phyloP scores from a whole-genome alignment of 2,329 filamentous ascomycete genomes.

The Xylaria sp. region DNA sequence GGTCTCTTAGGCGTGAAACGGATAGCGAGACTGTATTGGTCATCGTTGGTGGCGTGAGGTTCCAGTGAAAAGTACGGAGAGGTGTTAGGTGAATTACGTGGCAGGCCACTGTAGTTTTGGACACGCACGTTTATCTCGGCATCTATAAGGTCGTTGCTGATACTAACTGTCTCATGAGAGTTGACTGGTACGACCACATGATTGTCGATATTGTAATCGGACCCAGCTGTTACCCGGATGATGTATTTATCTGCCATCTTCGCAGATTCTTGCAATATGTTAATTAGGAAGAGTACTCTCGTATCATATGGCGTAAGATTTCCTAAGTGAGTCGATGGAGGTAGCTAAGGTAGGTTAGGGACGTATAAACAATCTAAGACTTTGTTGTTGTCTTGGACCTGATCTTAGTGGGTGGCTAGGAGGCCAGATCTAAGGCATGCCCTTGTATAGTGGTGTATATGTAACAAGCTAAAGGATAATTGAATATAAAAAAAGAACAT shows the following conservation, averaged over 20 bases:
- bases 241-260: conserved; percentile 78
- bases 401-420: neutral
- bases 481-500: neutral
- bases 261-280: neutral
- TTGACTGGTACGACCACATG: conserved; percentile 84
- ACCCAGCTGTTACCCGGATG: conserved; percentile 83
- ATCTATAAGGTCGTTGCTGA: conserved; percentile 72
- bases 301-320: neutral
- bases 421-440: neutral
- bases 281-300: neutral
- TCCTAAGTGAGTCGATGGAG: neutral
- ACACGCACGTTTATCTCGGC: conserved; percentile 80
- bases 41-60: conserved; percentile 71
- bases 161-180: conserved; percentile 66
- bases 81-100: conserved; percentile 72
- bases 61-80: conserved; percentile 81
- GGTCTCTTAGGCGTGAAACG: conserved; percentile 75
- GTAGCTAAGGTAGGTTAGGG: neutral
- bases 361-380: neutral
- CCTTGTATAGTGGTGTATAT: neutral
- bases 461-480: neutral
- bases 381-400: neutral
- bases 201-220: conserved; percentile 76
- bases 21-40: conserved; percentile 88
- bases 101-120: conserved; percentile 74